Evolutionary conservation across 345 rosid species (phyloP), one percentile per base, ranked within the genome.

Genomic region (Carallia pectinifolia): DNA sequence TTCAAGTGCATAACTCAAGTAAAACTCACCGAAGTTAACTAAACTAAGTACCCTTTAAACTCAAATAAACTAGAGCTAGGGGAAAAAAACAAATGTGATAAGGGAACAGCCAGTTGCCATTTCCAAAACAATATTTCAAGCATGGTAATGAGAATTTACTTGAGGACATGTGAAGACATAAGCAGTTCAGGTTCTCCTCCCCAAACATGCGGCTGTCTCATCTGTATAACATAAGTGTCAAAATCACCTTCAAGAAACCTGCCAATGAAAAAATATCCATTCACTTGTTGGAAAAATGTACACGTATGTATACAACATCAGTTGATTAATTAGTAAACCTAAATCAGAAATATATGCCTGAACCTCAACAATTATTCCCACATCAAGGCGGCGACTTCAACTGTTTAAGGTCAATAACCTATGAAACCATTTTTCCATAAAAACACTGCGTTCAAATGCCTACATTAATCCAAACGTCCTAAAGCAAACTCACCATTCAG

Each of bases 181-280:
- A 88, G 90, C 54, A 88, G 81, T 80, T 88, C 93, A 33, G 90
- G 90, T 58, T 86, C 93, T 69, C 93, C 93, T 76, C 90, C 93
- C 93, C 93, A 86, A 52, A 73, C 77, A 64, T 88, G 89, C 34
- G 93, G 88, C 77, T 79, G 77, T 58, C 93, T 73, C 83, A 86
- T 86, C 77, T 80, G 86, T 15, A 39, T 67, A 13, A 88, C 86
- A 40, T 88, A 86, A 3, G 79, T 65, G 54, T 86, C 86, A 58
- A 88, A 86, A 75, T 86, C 89, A 63, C 80, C 88, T 77, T 86
- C 89, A 1, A 88, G 78, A 73, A 85, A 86, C 93, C 90, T 88
- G 75, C 34, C 23, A 70, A 34, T 31, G 66, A 1, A 54, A 48
- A 54, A 77, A 63, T 34, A 48, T 61, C 62, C 52, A 19, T 56